Conservation (phyloP, 1,284 basidiomycete genomes). For the Cerrena zonata region DNA sequence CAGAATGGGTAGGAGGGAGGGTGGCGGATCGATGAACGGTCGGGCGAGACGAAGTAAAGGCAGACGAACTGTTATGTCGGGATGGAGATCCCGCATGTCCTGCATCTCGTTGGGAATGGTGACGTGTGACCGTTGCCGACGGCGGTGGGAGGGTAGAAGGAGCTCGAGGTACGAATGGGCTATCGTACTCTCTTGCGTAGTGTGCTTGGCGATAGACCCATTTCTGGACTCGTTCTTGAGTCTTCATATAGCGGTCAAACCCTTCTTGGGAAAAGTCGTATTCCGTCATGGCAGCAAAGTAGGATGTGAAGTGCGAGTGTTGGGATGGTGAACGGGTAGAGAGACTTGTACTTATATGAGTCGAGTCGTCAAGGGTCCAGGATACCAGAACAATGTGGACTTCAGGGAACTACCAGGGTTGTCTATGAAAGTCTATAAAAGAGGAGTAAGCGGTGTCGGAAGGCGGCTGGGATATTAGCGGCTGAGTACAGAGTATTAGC, state of each 20-base stretch:
- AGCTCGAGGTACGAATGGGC: constrained; percentile 20
- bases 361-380: neutral
- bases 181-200: constrained; percentile 20
- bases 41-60: constrained; percentile 2
- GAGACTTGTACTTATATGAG: neutral
- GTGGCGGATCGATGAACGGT: neutral
- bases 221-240: constrained; percentile 37
- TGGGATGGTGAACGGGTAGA: neutral
- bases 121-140: constrained; percentile 6
- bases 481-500: neutral
- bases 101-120: constrained; percentile 3
- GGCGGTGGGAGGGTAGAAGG: constrained; percentile 9
- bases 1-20: neutral
- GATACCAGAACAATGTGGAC: too few species aligned
- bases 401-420: too few species aligned
- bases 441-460: too few species aligned
- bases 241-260: constrained; percentile 38
- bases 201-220: constrained; percentile 33
- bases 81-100: neutral
- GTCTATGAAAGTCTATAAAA: too few species aligned
- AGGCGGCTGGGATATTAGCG: too few species aligned
- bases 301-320: constrained; percentile 5
- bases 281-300: constrained; percentile 38
- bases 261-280: constrained; percentile 53
- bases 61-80: neutral